These are phyloP conservation scores for Ormosia emarginata DNA, from an alignment of 306 rosid genomes.

Conservation along the genomic window DNA sequence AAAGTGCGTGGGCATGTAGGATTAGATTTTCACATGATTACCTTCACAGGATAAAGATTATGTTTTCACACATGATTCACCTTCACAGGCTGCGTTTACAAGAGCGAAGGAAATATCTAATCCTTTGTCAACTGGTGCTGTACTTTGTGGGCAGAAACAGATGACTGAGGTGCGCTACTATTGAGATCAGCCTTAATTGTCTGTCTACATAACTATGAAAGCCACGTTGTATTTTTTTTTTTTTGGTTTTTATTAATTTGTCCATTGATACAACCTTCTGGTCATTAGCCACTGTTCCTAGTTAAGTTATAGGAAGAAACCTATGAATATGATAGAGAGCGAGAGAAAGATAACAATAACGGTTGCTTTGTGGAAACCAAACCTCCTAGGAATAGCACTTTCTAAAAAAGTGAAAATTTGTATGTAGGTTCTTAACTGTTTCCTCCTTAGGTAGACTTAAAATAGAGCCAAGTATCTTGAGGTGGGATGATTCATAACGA, in stretches of 20 bases:
- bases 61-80: not conserved
- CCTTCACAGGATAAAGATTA: not conserved
- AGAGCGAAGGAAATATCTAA: conserved; percentile 64
- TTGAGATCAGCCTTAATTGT: conserved; percentile 3
- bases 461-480: not conserved
- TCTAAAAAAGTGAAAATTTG: not conserved
- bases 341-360: not conserved
- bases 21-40: conserved; percentile 13
- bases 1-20: not conserved
- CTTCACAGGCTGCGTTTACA: conserved; percentile 76
- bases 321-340: not conserved
- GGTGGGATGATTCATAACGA: not conserved
- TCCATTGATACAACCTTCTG: not conserved
- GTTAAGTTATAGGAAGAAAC: not conserved
- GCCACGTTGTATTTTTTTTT: not conserved
- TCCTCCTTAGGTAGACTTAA: not conserved
- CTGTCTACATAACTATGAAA: not conserved
- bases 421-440: not conserved
- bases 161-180: conserved; percentile 73
- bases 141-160: conserved; percentile 89
- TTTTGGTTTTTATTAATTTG: not conserved
- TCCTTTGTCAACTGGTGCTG: conserved; percentile 67
- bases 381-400: not conserved
- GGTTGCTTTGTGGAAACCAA: conserved; percentile 4
- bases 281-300: not conserved